phyloP scores from a whole-genome alignment of 2,329 filamentous ascomycete species.

The Eutypella sp. region DNA sequence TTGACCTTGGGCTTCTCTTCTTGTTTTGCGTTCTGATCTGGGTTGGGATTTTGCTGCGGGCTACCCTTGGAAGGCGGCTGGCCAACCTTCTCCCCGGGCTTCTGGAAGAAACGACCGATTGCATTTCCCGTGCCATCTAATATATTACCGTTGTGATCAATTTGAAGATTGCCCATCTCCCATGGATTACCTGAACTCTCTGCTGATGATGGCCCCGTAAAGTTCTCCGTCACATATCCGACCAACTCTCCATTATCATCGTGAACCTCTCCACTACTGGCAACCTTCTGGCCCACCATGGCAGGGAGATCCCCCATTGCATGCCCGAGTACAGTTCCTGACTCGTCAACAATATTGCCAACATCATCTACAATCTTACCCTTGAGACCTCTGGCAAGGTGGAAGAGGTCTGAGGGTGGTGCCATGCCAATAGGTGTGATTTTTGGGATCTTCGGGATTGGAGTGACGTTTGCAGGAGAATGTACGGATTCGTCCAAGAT shows the following conservation, averaged over 20 bases:
- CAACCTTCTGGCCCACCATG: constrained; percentile 47
- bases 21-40: constrained; percentile 18
- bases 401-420: constrained; percentile 23
- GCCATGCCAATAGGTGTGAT: constrained; percentile 34
- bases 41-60: constrained; percentile 8
- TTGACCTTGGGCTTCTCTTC: constrained; percentile 23
- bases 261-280: constrained; percentile 41
- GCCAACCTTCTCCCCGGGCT: constrained; percentile 11
- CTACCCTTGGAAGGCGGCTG: constrained; percentile 13
- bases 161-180: constrained; percentile 34
- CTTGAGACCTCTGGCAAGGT: constrained; percentile 37
- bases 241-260: constrained; percentile 37
- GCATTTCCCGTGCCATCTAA: constrained; percentile 39
- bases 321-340: constrained; percentile 46
- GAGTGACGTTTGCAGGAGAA: constrained; percentile 32
- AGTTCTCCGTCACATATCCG: constrained; percentile 40
- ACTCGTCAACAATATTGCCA: constrained; percentile 46
- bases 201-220: constrained; percentile 22
- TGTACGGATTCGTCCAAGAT: constrained; percentile 27
- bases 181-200: constrained; percentile 20
- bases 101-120: constrained; percentile 45
- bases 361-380: constrained; percentile 49
- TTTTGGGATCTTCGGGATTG: constrained; percentile 37
- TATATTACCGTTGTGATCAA: constrained; percentile 42
- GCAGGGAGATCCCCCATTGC: constrained; percentile 50